Percentiles rank a stretch among this genome's conserved stretches.
Conservation (phyloP, 2,329 filamentous ascomycete species). For the Alternaria panax region DNA sequence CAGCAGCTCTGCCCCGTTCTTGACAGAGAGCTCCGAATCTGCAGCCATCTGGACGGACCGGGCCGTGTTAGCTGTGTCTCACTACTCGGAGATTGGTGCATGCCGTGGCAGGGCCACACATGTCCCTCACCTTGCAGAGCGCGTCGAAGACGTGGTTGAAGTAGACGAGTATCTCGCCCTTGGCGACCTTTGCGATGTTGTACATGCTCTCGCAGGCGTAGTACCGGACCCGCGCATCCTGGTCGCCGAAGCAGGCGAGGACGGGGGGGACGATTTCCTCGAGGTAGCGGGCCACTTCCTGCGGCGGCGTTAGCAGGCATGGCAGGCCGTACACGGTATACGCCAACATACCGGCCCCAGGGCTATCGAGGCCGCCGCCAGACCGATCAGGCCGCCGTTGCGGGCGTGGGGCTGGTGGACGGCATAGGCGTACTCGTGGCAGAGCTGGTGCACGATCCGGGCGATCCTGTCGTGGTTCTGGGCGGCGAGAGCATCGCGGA, state of each 20-base stretch:
- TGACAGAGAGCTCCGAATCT: slow-evolving; percentile 94
- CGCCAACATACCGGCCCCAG: slow-evolving; percentile 87
- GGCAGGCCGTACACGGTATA: slow-evolving; percentile 30
- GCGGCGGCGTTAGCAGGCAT: slow-evolving; percentile 31
- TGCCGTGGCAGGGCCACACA: background rate
- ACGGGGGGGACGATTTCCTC: slow-evolving; percentile 95
- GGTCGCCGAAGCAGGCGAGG: slow-evolving; percentile 95
- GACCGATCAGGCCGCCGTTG: slow-evolving; percentile 93
- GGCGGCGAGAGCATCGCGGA: slow-evolving; percentile 79
- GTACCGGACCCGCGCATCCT: slow-evolving; percentile 95
- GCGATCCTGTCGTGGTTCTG: slow-evolving; percentile 83
- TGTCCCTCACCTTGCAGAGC: slow-evolving; percentile 77
- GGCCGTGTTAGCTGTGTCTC: slow-evolving; percentile 28
- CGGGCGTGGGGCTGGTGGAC: slow-evolving; percentile 95
- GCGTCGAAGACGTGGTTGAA: slow-evolving; percentile 99
- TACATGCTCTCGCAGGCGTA: slow-evolving; percentile 99
- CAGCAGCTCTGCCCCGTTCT: slow-evolving; percentile 94
- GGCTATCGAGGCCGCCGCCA: slow-evolving; percentile 95
- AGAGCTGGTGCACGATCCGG: slow-evolving; percentile 92
- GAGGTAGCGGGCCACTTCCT: slow-evolving; percentile 92
- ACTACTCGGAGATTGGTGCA: background rate
- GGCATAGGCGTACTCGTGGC: slow-evolving; percentile 96
- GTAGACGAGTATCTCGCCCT: slow-evolving; percentile 94
- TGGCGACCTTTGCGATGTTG: slow-evolving; percentile 98
- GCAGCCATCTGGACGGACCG: slow-evolving; percentile 74